These are phyloP conservation scores for Aspergillus sclerotioniger DNA, from an alignment of 495 filamentous ascomycete genomes.

Conservation along the genomic window DNA sequence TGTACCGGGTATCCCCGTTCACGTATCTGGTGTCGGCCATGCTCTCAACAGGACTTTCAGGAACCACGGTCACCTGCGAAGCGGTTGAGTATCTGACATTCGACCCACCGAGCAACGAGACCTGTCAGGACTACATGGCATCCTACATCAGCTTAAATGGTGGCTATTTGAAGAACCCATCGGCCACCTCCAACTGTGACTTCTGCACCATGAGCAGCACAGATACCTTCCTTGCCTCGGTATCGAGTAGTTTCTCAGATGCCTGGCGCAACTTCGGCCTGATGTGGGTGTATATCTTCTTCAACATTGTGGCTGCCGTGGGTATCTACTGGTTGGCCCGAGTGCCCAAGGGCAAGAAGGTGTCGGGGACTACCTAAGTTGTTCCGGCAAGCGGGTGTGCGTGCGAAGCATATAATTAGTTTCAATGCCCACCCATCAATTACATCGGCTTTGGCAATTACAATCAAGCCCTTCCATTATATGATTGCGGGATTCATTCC, in stretches of 20 bases:
- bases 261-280: slow-evolving; percentile 54
- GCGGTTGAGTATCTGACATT: slow-evolving; percentile 52
- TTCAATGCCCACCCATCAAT: no score
- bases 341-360: slow-evolving; percentile 56
- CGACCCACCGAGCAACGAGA: slow-evolving; percentile 17
- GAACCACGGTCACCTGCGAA: slow-evolving; percentile 51
- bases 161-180: slow-evolving; percentile 35
- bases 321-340: slow-evolving; percentile 68
- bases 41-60: slow-evolving; percentile 51
- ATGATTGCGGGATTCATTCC: no score
- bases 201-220: slow-evolving; percentile 38
- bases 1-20: slow-evolving; percentile 50
- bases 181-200: slow-evolving; percentile 28
- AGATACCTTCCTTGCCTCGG: slow-evolving; percentile 34
- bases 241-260: slow-evolving; percentile 31
- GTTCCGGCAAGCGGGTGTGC: no score
- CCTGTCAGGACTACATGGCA: slow-evolving; percentile 33
- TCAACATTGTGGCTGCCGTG: slow-evolving; percentile 64
- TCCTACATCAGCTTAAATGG: slow-evolving; percentile 13
- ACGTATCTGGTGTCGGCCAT: slow-evolving; percentile 59
- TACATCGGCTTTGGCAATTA: no score
- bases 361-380: not conserved
- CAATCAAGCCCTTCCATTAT: no score
- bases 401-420: no score
- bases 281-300: slow-evolving; percentile 56